Evolutionary conservation across 805 yeast genomes (phyloP).

Genomic region (Saturnispora ahearnii): DNA sequence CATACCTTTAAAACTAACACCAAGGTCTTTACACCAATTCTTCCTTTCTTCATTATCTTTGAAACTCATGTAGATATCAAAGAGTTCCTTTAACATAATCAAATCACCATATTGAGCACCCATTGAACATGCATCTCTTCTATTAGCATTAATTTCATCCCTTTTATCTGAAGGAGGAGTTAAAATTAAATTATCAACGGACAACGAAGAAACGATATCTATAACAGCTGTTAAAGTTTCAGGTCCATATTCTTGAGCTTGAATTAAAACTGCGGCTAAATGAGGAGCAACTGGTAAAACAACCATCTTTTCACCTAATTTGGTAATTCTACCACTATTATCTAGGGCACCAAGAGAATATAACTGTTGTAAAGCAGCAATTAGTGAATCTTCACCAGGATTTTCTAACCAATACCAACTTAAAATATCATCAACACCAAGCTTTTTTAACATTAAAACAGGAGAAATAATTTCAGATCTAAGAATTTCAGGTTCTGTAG

Average conservation of each 20-base stretch:
- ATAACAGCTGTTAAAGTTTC: conserved; percentile 51
- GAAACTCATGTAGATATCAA: conserved; percentile 43
- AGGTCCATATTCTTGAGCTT: conserved; percentile 44
- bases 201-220: conserved; percentile 86
- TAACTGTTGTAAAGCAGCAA: conserved; percentile 69
- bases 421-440: conserved; percentile 75
- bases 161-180: conserved; percentile 74
- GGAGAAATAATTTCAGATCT: conserved; percentile 83
- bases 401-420: conserved; percentile 90
- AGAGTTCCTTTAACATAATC: conserved; percentile 69
- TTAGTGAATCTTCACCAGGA: conserved; percentile 72
- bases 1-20: conserved; percentile 71
- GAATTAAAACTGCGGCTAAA: conserved; percentile 72
- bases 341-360: conserved; percentile 74
- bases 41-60: conserved; percentile 46
- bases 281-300: conserved; percentile 89
- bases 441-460: conserved; percentile 69
- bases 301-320: conserved; percentile 78
- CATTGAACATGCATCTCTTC: conserved; percentile 59
- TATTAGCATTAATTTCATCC: conserved; percentile 72
- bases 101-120: conserved; percentile 80
- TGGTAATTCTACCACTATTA: conserved; percentile 66
- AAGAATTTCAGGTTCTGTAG: conserved; percentile 89
- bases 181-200: conserved; percentile 79
- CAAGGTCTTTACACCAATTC: conserved; percentile 77